Evolutionary conservation across 805 yeast species (phyloP).

Genomic region (Starmera dryadoides): DNA sequence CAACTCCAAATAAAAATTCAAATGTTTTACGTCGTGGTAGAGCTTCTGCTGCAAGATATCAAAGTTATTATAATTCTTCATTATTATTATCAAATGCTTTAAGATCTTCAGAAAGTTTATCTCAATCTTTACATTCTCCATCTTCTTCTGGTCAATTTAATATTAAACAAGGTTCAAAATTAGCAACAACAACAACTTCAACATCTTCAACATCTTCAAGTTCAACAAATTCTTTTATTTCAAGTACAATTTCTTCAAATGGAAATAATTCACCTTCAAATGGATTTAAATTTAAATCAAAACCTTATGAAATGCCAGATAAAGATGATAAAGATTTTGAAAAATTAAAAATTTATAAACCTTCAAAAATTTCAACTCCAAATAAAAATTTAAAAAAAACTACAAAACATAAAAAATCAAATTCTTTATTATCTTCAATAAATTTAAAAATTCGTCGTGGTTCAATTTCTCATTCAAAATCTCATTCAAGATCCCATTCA

Average conservation of each 20-base stretch:
- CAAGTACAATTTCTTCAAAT: slow-evolving; percentile 9
- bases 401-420: slow-evolving; percentile 1
- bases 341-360: background rate
- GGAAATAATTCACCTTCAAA: slow-evolving; percentile 11
- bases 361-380: background rate
- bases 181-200: slow-evolving; percentile 10
- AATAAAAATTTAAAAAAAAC: background rate
- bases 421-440: slow-evolving; percentile 1
- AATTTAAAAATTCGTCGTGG: slow-evolving; percentile 1
- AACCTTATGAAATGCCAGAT: slow-evolving; percentile 27
- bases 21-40: slow-evolving; percentile 20
- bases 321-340: background rate
- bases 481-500: background rate
- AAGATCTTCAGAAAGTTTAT: slow-evolving; percentile 29
- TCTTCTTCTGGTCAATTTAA: slow-evolving; percentile 5
- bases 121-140: slow-evolving; percentile 3
- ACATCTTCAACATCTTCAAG: slow-evolving; percentile 10
- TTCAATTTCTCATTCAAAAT: background rate
- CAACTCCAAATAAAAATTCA: slow-evolving; percentile 14
- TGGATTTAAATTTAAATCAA: slow-evolving; percentile 29
- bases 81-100: slow-evolving; percentile 36
- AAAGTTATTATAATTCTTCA: slow-evolving; percentile 39
- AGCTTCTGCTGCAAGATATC: slow-evolving; percentile 44
- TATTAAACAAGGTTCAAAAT: slow-evolving; percentile 14
- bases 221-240: slow-evolving; percentile 11